These are phyloP conservation scores for Hyphodiscus sp. DNA, from an alignment of 2,329 filamentous ascomycete species.

Conservation along the genomic window DNA sequence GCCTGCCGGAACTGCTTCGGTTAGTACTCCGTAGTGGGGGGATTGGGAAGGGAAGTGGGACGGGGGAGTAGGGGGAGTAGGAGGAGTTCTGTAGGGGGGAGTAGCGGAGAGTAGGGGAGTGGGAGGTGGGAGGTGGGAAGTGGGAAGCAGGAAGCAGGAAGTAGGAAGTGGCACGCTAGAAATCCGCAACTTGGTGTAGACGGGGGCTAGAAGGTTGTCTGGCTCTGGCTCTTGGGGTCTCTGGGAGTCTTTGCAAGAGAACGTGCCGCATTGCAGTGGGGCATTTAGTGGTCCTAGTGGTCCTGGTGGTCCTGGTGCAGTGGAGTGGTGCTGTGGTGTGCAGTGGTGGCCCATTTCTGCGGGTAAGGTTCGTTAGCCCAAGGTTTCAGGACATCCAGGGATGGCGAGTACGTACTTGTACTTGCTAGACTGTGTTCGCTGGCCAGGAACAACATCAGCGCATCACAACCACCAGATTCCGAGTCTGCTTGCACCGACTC, in stretches of 20 bases:
- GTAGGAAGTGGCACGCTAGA: constrained; percentile 8
- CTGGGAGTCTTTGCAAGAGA: not conserved
- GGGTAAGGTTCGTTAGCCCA: constrained; percentile 12
- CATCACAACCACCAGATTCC: not conserved
- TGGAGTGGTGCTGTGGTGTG: too few species aligned
- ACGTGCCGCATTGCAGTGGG: not conserved
- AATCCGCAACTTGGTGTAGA: constrained; percentile 13
- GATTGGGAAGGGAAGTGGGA: not conserved
- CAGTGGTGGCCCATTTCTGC: not conserved
- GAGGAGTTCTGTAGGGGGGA: too few species aligned
- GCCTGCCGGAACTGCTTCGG: not conserved
- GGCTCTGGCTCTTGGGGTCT: too few species aligned
- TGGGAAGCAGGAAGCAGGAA: not conserved
- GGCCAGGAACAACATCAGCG: not conserved
- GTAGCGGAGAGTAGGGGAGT: too few species aligned
- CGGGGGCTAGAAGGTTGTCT: too few species aligned
- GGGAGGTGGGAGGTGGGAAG: not conserved
- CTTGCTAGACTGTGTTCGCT: too few species aligned
- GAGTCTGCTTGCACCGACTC: not conserved
- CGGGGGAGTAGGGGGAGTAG: not conserved
- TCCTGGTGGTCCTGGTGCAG: too few species aligned
- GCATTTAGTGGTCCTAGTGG: too few species aligned
- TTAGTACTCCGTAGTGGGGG: not conserved
- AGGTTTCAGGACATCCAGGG: constrained; percentile 18
- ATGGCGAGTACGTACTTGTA: not conserved